Evolutionary conservation across 257 asterid species (phyloP), one percentile per base, ranked within the genome.

Genomic region (Coffea canephora): DNA sequence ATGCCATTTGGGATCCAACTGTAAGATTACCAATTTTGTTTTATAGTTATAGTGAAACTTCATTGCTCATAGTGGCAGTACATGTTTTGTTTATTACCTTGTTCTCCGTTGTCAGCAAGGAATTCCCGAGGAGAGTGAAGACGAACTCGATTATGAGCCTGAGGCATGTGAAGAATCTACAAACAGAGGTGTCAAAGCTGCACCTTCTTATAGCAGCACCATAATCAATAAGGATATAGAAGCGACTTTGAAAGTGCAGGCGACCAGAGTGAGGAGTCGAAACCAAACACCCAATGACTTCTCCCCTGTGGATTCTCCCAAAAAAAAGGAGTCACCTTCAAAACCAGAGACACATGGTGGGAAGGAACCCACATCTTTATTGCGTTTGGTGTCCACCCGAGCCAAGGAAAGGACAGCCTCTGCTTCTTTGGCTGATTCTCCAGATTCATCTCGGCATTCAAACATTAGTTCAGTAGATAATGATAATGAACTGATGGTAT

Each of bases 311-410:
- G 86, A 86, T 50, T 88, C 94, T 81, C 96, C 95, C 1, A 75
- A 68, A 65, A 69, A 82, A 27, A 87, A 76, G 81, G 87, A 65
- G 73, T 78, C 90, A 57, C 87, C 97, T 82, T 89, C 92, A 45
- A 84, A 77, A 78, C 27, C 75, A 62, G 84, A 80, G 75, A 83
- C 55, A 50, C 85, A 71, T 81, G 67, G 83, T 31, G 82, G 84
- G 73, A 88, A 88, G 82, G 81, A 76, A 27, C 83, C 81, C 71
- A 69, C 88, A 23, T 83, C 96, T 27, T 79, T 90, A 81, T 71
- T 89, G 57, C 91, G 94, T 43, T 91, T 93, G 76, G 86, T 88
- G 71, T 89, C 97, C 55, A 83, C 89, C 41, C 91, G 90, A 10
- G 85, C 87, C 59, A 81, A 68, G 81, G 93, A 89, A 77, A 78